Evolutionary conservation across 78 protist genomes (phyloP).

Genomic region (Capsaspora owczarzaki): DNA sequence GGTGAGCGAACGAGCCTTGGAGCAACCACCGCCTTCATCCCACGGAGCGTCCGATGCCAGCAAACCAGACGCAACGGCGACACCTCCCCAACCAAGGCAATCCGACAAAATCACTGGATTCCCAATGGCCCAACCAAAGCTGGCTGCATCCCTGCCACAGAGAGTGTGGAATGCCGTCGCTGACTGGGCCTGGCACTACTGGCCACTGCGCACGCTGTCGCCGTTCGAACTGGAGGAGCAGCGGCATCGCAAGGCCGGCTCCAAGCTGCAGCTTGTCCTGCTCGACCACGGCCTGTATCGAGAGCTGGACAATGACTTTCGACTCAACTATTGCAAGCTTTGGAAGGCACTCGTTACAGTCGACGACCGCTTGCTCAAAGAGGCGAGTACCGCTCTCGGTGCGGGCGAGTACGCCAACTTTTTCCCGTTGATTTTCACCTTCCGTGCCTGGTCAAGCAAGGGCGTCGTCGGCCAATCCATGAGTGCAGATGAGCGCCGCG

Average conservation of each 20-base stretch:
- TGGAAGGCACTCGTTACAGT: constrained; percentile 26
- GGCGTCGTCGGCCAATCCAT: not conserved
- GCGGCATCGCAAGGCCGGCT: not conserved
- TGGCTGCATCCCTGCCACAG: too few relatives aligned
- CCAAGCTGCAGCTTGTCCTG: constrained; percentile 37
- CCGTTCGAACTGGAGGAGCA: too few relatives aligned
- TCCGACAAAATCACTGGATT: too few relatives aligned
- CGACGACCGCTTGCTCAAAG: not conserved
- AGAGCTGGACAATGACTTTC: constrained; percentile 14
- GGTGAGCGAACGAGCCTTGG: too few relatives aligned
- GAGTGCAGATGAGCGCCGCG: not conserved
- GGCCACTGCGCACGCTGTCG: not conserved
- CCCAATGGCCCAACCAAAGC: too few relatives aligned
- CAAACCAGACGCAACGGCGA: too few relatives aligned
- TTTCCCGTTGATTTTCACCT: constrained; percentile 4
- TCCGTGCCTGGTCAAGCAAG: not conserved
- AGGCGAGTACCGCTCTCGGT: not conserved
- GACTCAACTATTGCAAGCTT: constrained; percentile 16
- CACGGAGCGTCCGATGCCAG: too few relatives aligned
- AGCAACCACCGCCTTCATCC: too few relatives aligned
- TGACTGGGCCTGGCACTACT: not conserved
- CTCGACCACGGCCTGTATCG: constrained; percentile 73
- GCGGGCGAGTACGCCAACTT: not conserved
- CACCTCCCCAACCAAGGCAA: too few relatives aligned
- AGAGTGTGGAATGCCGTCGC: not conserved